Base-by-base conservation (phyloP, 306 rosid species). In the Sesbania bispinosa region DNA sequence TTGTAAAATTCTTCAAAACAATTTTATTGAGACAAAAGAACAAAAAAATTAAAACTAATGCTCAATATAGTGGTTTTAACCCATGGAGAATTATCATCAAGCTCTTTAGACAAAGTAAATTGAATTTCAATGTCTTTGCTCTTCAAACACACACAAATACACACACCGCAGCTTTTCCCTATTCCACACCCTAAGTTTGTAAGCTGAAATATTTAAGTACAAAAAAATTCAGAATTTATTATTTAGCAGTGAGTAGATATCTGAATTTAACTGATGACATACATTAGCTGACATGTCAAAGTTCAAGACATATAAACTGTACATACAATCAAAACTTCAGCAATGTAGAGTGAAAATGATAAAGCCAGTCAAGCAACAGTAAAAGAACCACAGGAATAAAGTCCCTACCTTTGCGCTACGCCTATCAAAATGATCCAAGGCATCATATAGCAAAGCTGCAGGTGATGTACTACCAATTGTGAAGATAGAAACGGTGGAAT, bases 361-460 rank as follows among this genome's bases (percentile, higher is more conserved):
- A 19, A 51, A 71, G 42, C 32, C 33, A 45, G 47, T 36, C 52
- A 62, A 10, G 14, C 27, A 60, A 77, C 26, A 27, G 27, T 15
- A 62, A 20, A 52, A 54, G 4, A 73, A 47, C 48, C 32, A 43
- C 26, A 63, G 30, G 57, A 48, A 76, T 21, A 45, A 57, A 33
- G 2, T 38, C 51, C 97, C 3, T 36, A 90, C 98, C 98, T 94
- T 94, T n/a, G 98, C 96, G 83, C 98, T 94, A 16, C 87, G 91
- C 77, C 95, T 86, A 84, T 94, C 98, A 81, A 94, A 94, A 89
- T 94, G 98, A 77, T 94, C 98, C 83, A 90, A 81, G 43, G 98
- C 98, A 80, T 94, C 98, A 58, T 84, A 94, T 45, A 94, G 82
- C 71, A 94, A 86, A 78, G 97, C 98, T 6, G 95, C 92, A 81